Percentiles rank a stretch among this genome's conserved stretches.
Evolutionary conservation across 73 alveolate species (phyloP).

Genomic region (Vitrella brassicaformis): DNA sequence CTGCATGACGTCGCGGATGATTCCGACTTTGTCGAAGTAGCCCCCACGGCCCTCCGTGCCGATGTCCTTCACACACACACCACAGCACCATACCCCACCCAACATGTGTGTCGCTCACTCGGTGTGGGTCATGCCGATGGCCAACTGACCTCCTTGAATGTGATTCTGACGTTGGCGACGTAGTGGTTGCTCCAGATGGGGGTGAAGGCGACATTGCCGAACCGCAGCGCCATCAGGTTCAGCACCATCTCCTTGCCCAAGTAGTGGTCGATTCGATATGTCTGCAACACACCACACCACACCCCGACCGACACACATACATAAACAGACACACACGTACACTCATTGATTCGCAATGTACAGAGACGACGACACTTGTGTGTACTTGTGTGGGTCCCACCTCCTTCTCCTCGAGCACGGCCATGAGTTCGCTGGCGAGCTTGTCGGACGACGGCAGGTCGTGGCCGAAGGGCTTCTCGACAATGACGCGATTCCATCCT

Average conservation of each 20-base stretch:
- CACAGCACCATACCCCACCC: too few relatives aligned
- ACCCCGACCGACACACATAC: too few relatives aligned
- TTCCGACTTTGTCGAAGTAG: conserved; percentile 16
- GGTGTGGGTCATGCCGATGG: too few relatives aligned
- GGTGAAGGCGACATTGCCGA: conserved; percentile 7
- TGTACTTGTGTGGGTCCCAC: too few relatives aligned
- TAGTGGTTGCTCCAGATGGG: conserved; percentile 6
- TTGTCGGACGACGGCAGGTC: background rate
- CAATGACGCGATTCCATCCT: conserved; percentile 6
- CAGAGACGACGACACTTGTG: too few relatives aligned
- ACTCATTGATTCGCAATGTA: too few relatives aligned
- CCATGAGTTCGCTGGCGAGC: background rate
- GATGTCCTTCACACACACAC: too few relatives aligned
- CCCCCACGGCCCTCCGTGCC: conserved; percentile 19
- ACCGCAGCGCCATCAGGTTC: conserved; percentile 13
- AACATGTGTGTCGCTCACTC: too few relatives aligned
- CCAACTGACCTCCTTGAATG: conserved; percentile 13
- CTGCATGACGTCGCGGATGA: conserved; percentile 16
- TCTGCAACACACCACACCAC: too few relatives aligned
- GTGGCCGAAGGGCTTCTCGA: conserved; percentile 25
- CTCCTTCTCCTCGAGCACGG: conserved; percentile 7
- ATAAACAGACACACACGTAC: too few relatives aligned
- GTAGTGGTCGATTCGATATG: conserved; percentile 12
- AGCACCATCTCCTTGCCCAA: conserved; percentile 14
- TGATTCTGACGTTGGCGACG: conserved; percentile 13